Evolutionary conservation across 164 flowering plant genomes (phyloP).

Genomic region (Macadamia tetraphylla): DNA sequence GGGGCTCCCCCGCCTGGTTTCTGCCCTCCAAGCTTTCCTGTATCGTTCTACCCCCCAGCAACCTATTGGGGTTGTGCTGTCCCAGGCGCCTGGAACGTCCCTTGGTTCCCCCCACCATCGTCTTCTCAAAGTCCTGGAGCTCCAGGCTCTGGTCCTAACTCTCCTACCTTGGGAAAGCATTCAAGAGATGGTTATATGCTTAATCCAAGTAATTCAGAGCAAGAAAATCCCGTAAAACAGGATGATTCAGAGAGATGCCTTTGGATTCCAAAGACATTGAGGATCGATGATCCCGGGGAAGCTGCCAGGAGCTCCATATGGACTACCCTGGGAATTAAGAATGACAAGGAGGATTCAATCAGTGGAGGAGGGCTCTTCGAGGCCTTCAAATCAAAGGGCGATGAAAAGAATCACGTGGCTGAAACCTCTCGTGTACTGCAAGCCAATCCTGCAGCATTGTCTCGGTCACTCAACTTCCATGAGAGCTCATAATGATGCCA

Average conservation of each 20-base stretch:
- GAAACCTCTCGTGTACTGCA: slow-evolving; percentile 37
- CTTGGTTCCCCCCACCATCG: slow-evolving; percentile 39
- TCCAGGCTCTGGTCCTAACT: slow-evolving; percentile 27
- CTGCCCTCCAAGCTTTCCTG: slow-evolving; percentile 43
- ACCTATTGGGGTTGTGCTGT: slow-evolving; percentile 54
- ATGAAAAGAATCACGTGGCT: slow-evolving; percentile 24
- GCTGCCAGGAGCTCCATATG: slow-evolving; percentile 93
- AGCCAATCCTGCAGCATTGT: slow-evolving; percentile 94
- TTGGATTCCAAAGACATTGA: slow-evolving; percentile 74
- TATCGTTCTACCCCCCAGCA: slow-evolving; percentile 48
- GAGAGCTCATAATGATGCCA: slow-evolving; percentile 41
- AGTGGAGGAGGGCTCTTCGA: slow-evolving; percentile 49
- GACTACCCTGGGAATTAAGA: slow-evolving; percentile 75
- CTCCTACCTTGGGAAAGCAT: slow-evolving; percentile 55
- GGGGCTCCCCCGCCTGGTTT: slow-evolving; percentile 25
- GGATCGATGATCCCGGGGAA: slow-evolving; percentile 78
- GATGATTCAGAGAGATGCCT: slow-evolving; percentile 38
- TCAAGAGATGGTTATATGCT: slow-evolving; percentile 46
- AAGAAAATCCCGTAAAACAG: slow-evolving; percentile 21
- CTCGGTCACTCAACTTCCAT: slow-evolving; percentile 69
- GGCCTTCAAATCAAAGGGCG: slow-evolving; percentile 45
- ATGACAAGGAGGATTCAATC: slow-evolving; percentile 31
- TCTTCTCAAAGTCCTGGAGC: slow-evolving; percentile 22
- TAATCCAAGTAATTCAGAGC: slow-evolving; percentile 22
- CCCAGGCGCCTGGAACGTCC: slow-evolving; percentile 52